Evolutionary conservation across 148 eudicot species (phyloP).

Genomic region (Vaccinium darrowii): DNA sequence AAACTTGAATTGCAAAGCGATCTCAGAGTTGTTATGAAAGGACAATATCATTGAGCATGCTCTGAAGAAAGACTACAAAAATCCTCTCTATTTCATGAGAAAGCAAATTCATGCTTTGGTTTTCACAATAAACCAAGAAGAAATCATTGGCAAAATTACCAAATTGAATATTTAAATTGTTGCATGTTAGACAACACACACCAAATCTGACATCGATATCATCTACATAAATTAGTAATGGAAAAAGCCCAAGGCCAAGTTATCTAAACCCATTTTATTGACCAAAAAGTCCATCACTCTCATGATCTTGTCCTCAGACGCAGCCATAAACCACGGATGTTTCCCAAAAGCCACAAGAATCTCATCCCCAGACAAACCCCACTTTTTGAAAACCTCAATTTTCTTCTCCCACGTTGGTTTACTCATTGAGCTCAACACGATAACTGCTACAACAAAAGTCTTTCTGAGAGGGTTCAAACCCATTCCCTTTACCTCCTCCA

Average conservation of each 20-base stretch:
- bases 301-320: constrained; percentile 17
- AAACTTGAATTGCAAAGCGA: not conserved
- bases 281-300: constrained; percentile 22
- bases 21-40: not conserved
- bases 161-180: not conserved
- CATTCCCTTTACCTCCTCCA: constrained; percentile 24
- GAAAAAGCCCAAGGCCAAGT: no score
- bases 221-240: not conserved
- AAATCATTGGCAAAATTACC: not conserved
- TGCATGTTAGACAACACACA: not conserved
- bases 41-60: not conserved
- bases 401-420: constrained; percentile 21
- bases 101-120: no score
- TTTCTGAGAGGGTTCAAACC: constrained; percentile 11
- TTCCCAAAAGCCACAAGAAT: constrained; percentile 22
- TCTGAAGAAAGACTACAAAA: no score
- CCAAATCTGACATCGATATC: not conserved
- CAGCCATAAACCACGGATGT: constrained; percentile 19
- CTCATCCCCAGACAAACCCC: constrained; percentile 30
- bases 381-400: constrained; percentile 23
- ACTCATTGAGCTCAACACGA: not conserved
- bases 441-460: constrained; percentile 15
- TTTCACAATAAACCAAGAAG: not conserved
- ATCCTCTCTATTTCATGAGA: not conserved
- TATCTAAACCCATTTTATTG: constrained; percentile 21